Percentiles rank a stretch among this genome's conserved stretches.
Evolutionary conservation across 345 rosid genomes (phyloP).

Genomic region (Xanthoceras sorbifolium): DNA sequence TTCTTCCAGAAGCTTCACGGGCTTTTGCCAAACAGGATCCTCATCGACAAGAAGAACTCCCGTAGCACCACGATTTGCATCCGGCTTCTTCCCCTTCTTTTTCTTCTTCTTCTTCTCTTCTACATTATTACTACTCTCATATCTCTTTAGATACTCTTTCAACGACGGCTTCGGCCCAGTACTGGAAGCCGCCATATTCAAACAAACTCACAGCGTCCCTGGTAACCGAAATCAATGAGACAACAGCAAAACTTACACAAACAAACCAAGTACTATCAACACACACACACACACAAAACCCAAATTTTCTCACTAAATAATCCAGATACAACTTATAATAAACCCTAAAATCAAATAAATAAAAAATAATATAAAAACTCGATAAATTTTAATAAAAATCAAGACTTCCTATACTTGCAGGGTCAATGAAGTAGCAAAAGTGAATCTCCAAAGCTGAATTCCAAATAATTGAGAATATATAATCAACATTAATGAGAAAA

Average conservation of each 20-base stretch:
- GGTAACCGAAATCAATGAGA: neutral
- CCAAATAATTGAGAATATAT: too few species aligned
- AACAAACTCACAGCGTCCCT: slow-evolving; percentile 8
- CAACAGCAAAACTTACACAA: neutral
- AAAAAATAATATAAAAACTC: neutral
- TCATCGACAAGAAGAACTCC: slow-evolving; percentile 81
- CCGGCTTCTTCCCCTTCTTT: slow-evolving; percentile 53
- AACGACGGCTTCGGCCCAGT: slow-evolving; percentile 50
- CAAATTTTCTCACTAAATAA: too few species aligned
- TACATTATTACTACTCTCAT: slow-evolving; percentile 47
- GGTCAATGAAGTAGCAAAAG: neutral
- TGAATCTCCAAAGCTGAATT: too few species aligned
- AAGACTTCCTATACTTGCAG: neutral
- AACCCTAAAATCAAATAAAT: too few species aligned
- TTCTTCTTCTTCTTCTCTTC: slow-evolving; percentile 67
- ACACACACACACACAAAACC: too few species aligned
- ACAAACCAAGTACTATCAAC: too few species aligned
- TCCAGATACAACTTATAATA: too few species aligned
- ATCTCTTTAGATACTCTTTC: slow-evolving; percentile 79
- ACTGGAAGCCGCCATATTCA: slow-evolving; percentile 38
- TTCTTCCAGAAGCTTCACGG: slow-evolving; percentile 54
- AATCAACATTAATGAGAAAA: too few species aligned
- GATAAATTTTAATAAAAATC: too few species aligned
- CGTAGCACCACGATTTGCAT: slow-evolving; percentile 5
- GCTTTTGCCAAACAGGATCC: slow-evolving; percentile 94